These are phyloP conservation scores for Emmonsia crescens DNA, from an alignment of 2,329 filamentous ascomycete genomes.

Conservation along the genomic window DNA sequence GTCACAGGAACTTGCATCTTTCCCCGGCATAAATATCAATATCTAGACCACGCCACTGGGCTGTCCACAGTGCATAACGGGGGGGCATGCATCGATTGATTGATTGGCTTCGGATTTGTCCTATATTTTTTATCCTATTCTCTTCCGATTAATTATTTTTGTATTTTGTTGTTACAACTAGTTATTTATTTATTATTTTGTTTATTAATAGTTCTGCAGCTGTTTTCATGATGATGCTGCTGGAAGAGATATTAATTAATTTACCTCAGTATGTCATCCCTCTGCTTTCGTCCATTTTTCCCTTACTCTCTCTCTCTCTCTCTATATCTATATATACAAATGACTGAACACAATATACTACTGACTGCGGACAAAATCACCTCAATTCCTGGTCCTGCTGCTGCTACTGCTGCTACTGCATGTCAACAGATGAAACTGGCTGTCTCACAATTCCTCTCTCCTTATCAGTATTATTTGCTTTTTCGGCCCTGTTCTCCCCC, in stretches of 20 bases:
- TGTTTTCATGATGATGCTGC: background rate
- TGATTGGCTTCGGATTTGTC: background rate
- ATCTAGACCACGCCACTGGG: background rate
- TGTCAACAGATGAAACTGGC: background rate
- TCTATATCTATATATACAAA: background rate
- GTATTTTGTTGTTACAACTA: background rate
- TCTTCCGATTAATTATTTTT: background rate
- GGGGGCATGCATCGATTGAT: no score
- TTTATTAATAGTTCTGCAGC: background rate
- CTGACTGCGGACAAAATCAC: no score
- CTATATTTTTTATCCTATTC: background rate
- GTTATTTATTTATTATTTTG: background rate
- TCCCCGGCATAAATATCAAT: background rate
- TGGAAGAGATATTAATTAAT: background rate
- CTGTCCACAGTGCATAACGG: background rate
- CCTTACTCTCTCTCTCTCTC: no score
- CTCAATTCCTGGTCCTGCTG: background rate
- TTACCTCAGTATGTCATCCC: background rate
- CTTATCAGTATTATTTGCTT: background rate
- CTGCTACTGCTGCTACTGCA: background rate
- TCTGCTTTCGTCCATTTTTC: background rate
- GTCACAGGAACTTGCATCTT: background rate
- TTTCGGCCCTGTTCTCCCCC: background rate
- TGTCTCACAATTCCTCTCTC: background rate
- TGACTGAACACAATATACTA: background rate